Conservation (phyloP, 208 protist genomes). For the Crithidia mellificae region DNA sequence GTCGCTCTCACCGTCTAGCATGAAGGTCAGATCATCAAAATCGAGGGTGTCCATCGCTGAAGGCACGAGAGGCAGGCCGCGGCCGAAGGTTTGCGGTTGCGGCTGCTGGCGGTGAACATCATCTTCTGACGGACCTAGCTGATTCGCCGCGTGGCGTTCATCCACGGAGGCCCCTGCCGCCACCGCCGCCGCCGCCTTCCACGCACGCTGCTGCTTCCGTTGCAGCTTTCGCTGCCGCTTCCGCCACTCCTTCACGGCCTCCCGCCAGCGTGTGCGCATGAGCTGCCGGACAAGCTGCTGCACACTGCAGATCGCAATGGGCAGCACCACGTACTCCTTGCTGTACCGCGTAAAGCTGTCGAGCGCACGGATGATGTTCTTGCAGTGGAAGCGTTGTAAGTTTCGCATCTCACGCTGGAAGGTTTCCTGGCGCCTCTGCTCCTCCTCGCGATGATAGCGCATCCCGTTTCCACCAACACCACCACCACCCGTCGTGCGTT, state of each 20-base stretch:
- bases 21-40: slow-evolving; percentile 18
- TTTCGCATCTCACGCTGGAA: slow-evolving; percentile 64
- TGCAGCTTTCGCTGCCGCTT: background rate
- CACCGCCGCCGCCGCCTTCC: background rate
- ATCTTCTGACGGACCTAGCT: too few relatives aligned
- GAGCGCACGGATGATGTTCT: slow-evolving; percentile 69
- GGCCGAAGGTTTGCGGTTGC: too few relatives aligned
- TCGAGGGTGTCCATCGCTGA: slow-evolving; percentile 2
- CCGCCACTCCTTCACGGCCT: slow-evolving; percentile 30
- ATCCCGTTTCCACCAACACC: slow-evolving; percentile 1
- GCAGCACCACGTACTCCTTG: slow-evolving; percentile 83
- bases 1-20: slow-evolving; percentile 2
- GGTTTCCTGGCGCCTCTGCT: slow-evolving; percentile 19
- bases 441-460: slow-evolving; percentile 27
- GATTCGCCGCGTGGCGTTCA: too few relatives aligned
- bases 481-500: slow-evolving; percentile 15
- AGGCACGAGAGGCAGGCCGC: slow-evolving; percentile 9
- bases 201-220: background rate
- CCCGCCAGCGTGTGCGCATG: slow-evolving; percentile 32
- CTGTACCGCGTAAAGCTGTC: slow-evolving; percentile 79
- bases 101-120: too few relatives aligned
- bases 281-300: slow-evolving; percentile 65
- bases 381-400: slow-evolving; percentile 82
- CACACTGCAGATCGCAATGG: slow-evolving; percentile 78
- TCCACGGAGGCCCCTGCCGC: too few relatives aligned